Conservation (phyloP, 768 basidiomycete genomes). For the Pleurotus tuber-regium region DNA sequence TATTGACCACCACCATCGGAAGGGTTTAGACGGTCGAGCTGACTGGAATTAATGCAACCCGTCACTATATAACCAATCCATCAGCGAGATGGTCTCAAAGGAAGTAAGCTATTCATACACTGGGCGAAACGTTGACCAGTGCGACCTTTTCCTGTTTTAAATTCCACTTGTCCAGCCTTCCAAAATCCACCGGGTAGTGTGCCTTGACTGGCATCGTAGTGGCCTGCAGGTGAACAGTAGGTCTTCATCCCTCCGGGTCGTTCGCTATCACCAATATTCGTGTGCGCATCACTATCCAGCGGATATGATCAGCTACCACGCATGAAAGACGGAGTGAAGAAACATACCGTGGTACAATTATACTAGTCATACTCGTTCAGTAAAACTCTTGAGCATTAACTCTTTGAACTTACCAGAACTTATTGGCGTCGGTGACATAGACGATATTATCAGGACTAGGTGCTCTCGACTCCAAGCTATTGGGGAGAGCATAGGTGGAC, state of each 20-base stretch:
- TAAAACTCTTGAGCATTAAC: slow-evolving; percentile 41
- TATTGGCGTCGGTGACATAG: slow-evolving; percentile 38
- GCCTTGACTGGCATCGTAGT: slow-evolving; percentile 23
- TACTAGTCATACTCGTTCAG: slow-evolving; percentile 3
- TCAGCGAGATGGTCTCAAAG: background rate
- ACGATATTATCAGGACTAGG: slow-evolving; percentile 43
- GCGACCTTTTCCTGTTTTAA: slow-evolving; percentile 23
- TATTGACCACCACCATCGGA: slow-evolving; percentile 32
- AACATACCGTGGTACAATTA: slow-evolving; percentile 10
- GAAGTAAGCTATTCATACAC: slow-evolving; percentile 14
- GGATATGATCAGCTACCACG: slow-evolving; percentile 13
- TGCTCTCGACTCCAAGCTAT: background rate
- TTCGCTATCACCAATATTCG: slow-evolving; percentile 31
- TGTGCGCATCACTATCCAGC: slow-evolving; percentile 19
- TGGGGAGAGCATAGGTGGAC: background rate
- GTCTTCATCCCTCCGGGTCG: slow-evolving; percentile 31
- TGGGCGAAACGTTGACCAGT: slow-evolving; percentile 26
- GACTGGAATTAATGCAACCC: slow-evolving; percentile 26
- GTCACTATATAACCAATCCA: slow-evolving; percentile 21
- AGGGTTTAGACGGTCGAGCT: slow-evolving; percentile 25
- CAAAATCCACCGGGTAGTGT: slow-evolving; percentile 27
- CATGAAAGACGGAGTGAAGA: background rate
- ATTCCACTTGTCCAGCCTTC: slow-evolving; percentile 25
- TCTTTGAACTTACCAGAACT: slow-evolving; percentile 42
- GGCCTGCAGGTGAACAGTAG: slow-evolving; percentile 27